Evolutionary conservation across 139 green algal species (phyloP), one percentile per base, ranked within the genome.

Genomic region (Pseudopediastrum boryanum): DNA sequence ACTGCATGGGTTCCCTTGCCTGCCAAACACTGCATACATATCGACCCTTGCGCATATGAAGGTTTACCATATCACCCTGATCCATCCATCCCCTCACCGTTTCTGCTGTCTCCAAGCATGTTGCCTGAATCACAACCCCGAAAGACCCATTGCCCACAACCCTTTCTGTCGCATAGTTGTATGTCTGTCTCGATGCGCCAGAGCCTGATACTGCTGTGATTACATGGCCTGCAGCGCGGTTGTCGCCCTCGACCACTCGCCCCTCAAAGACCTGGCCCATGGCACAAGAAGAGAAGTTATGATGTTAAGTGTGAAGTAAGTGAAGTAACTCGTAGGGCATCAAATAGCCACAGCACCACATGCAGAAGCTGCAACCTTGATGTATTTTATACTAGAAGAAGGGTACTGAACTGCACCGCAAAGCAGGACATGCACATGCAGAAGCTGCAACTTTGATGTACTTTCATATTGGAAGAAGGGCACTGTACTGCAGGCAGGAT

Each of bases 121-220:
- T 93, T 10, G 94, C 95, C 87, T 98, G 90, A 72, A 96, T 98
- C 21, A 99, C 97, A 4, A 98, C 95, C 16, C 97, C 97, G 83
- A 99, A 99, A 6, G 93, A 98, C 7, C 97, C 97, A 69, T 98
- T 99, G 31, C 97, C 97, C 3, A 99, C 96, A 1, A 99, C 89
- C 6, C 92, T 87, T 80, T 97, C 91, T 6, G 96, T 97, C 0
- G 85, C 83, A 81, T 98, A 99, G 75, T 88, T 96, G 73, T 94
- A 92, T 19, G 89, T 91, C 65, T 93, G 85, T 50, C 83, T 81
- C 50, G 35, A 78, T 8, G 74, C 50, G 9, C 84, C 87, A 10
- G 56, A 83, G 66, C 87, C 87, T 51, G 83, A 76, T 36, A 78
- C 82, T 13, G 84, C 83, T 39, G 84, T 83, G 66, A 83, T 83